Conservation (phyloP, 768 basidiomycete species). For the Cyathus striatus region DNA sequence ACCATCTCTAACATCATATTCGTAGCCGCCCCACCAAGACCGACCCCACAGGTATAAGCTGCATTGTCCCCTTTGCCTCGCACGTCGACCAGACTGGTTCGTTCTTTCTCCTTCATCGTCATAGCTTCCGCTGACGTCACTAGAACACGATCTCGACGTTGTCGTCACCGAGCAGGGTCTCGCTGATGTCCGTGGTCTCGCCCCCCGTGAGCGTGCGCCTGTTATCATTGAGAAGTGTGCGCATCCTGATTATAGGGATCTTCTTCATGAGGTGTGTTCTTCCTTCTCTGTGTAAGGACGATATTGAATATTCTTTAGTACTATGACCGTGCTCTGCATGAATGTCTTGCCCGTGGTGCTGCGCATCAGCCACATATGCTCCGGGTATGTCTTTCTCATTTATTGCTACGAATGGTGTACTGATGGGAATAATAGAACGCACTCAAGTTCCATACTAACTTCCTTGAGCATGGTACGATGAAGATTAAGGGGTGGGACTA, state of each 20-base stretch:
- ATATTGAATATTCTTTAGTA: constrained; percentile 18
- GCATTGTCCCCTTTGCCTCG: constrained; percentile 42
- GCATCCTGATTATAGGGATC: constrained; percentile 39
- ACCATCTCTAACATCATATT: not conserved
- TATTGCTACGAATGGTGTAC: not conserved
- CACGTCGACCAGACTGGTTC: constrained; percentile 45
- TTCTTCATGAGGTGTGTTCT: constrained; percentile 28
- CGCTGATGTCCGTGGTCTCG: constrained; percentile 40
- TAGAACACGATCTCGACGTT: constrained; percentile 44
- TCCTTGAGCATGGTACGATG: constrained; percentile 33
- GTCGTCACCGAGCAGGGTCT: constrained; percentile 46
- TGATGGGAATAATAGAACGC: too few relatives aligned
- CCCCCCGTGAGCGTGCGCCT: constrained; percentile 40
- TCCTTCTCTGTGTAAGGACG: not conserved
- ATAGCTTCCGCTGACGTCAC: not conserved
- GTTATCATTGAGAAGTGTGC: constrained; percentile 44
- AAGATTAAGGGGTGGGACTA: constrained; percentile 34
- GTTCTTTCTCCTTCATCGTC: constrained; percentile 5
- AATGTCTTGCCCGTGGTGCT: constrained; percentile 36
- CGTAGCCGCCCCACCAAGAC: constrained; percentile 38
- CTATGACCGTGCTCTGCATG: constrained; percentile 35
- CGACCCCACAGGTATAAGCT: constrained; percentile 44
- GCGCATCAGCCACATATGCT: constrained; percentile 48
- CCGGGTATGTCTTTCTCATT: constrained; percentile 19
- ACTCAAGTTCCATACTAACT: constrained; percentile 28